These are phyloP conservation scores for Carnegiea gigantea DNA, from an alignment of 179 eudicot genomes.

Conservation along the genomic window DNA sequence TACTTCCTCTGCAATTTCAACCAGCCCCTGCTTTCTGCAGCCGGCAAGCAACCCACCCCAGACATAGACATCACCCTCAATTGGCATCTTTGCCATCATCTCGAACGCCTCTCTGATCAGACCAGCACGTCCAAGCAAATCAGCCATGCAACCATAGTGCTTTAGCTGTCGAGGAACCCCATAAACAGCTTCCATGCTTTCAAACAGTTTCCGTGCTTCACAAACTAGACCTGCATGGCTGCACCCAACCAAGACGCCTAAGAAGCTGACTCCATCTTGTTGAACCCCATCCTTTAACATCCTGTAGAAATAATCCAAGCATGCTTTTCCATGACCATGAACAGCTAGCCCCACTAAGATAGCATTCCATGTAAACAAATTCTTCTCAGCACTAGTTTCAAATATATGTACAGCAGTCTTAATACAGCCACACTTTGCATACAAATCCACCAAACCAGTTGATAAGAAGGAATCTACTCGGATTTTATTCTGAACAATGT, in stretches of 20 bases:
- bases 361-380: constrained; percentile 78
- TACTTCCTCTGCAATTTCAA: constrained; percentile 66
- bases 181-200: constrained; percentile 56
- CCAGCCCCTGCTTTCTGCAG: constrained; percentile 65
- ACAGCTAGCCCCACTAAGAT: constrained; percentile 75
- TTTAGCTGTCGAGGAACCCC: constrained; percentile 65
- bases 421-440: constrained; percentile 82
- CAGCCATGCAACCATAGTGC: constrained; percentile 94
- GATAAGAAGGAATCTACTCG: constrained; percentile 48
- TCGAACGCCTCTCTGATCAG: constrained; percentile 57
- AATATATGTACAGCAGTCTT: constrained; percentile 55
- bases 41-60: constrained; percentile 92
- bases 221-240: constrained; percentile 70
- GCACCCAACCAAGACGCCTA: constrained; percentile 74
- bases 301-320: constrained; percentile 58
- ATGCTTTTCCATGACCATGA: constrained; percentile 53
- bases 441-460: constrained; percentile 75
- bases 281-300: constrained; percentile 49
- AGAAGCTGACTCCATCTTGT: constrained; percentile 78
- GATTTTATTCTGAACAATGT: constrained; percentile 37
- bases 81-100: constrained; percentile 71
- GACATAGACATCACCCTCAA: constrained; percentile 62
- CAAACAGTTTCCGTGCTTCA: constrained; percentile 56
- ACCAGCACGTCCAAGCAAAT: constrained; percentile 76
- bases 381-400: constrained; percentile 45